phyloP scores from a whole-genome alignment of 208 protist species.

The Crithidia thermophila region DNA sequence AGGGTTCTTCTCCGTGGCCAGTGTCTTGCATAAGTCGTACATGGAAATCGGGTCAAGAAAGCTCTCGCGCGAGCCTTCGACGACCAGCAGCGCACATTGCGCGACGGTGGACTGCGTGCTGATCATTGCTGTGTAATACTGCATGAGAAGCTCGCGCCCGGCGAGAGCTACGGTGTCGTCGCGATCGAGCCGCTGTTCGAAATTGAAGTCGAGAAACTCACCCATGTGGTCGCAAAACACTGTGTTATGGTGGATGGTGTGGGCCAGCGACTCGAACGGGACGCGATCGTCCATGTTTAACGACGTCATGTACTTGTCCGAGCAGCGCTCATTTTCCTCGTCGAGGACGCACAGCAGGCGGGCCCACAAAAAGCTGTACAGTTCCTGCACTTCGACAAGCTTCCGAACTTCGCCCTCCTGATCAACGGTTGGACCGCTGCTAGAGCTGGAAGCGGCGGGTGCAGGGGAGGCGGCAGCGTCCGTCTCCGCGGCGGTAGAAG shows the following conservation, averaged over 20 bases:
- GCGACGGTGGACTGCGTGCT: conserved; percentile 62
- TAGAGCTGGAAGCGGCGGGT: not conserved
- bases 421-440: conserved; percentile 12
- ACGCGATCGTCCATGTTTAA: conserved; percentile 80
- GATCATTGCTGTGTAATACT: conserved; percentile 51
- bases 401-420: conserved; percentile 13
- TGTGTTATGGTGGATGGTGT: conserved; percentile 78
- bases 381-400: conserved; percentile 15
- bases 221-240: conserved; percentile 81
- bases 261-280: conserved; percentile 74
- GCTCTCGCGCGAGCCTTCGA: conserved; percentile 81
- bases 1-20: conserved; percentile 68
- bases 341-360: conserved; percentile 59
- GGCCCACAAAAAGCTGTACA: conserved; percentile 41
- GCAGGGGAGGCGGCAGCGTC: not conserved
- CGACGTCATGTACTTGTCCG: conserved; percentile 69
- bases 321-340: conserved; percentile 70
- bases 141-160: conserved; percentile 26
- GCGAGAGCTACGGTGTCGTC: conserved; percentile 29
- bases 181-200: conserved; percentile 37
- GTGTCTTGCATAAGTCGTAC: conserved; percentile 70
- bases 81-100: conserved; percentile 65
- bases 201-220: conserved; percentile 55
- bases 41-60: conserved; percentile 81
- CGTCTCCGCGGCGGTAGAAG: not conserved